Evolutionary conservation across 2,329 filamentous ascomycete genomes (phyloP), one percentile per base, ranked within the genome.

Genomic region (Beauveria sp.): DNA sequence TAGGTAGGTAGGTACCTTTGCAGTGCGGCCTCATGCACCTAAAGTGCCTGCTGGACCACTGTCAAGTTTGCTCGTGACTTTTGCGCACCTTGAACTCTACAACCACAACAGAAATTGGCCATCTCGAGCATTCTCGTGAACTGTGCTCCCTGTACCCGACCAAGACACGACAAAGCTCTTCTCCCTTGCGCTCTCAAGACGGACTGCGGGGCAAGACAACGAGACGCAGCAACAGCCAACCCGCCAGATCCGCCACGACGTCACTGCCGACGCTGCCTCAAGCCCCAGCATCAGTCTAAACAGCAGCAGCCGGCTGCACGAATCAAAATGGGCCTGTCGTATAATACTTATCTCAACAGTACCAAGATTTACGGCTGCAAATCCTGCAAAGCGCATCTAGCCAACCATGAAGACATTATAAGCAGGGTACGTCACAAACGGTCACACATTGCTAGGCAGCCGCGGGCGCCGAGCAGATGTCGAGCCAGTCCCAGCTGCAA

Each of bases 381-480:
- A 80, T 84, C 84, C 70, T 99, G 95, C 86, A 97, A 97, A 76
- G 91, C 95, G 8, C 95, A 99, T 73, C 85, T 99, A 20, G 89
- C 93, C 38, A 95, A 96, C 73, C 91, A 96, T 69, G 92, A 98
- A 69, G 92, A 97, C 71, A 97, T 99, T 67, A 92, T 98, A 66
- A 96, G 91, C 71, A 83, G 92, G 70, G 93, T 98, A 79, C 71
- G 88, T 76, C 38, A 24, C 14, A 54, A n/a, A 8, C 14, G 48
- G 48, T 5, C 18, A 51, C 26, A 28, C 51, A 40, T 5, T 22
- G 22, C 34, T 28, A 43, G 53, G 53, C 26, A 31, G 18, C 52
- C 31, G 42, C 6, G 5, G 42, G 42, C n/a, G 26, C 43, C 18
- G 5, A 24, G 16, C 16, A 40, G 26, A 48, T 18, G 54, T 28